A percentile compares a stretch with the other conserved stretches of the same genome.
Evolutionary conservation across 2,329 filamentous ascomycete genomes (phyloP).

Genomic region (Pseudogymnoascus sp.): DNA sequence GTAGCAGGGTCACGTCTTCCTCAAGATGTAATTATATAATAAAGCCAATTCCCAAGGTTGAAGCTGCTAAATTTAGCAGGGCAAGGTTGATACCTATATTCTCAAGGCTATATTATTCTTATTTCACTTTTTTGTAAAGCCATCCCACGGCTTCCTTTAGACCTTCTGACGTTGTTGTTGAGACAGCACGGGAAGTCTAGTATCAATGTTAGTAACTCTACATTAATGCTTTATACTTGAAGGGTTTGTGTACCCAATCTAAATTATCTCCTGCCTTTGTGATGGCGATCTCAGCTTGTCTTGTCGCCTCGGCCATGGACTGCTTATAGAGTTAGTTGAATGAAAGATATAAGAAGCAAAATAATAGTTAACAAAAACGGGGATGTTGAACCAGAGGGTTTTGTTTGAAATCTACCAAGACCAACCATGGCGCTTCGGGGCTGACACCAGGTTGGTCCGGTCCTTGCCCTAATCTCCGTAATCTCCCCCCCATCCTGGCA

Average conservation of each 20-base stretch:
- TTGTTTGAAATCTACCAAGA: background rate
- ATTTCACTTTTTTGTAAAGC: background rate
- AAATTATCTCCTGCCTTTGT: background rate
- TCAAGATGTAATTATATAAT: no score
- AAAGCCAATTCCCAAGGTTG: no score
- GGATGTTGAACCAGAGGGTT: background rate
- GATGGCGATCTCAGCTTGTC: background rate
- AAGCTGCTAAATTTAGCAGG: no score
- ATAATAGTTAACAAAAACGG: background rate
- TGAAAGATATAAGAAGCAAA: background rate
- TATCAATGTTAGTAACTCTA: background rate
- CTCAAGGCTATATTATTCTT: background rate
- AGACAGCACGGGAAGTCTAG: background rate
- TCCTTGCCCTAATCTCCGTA: no score
- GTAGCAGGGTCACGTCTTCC: no score
- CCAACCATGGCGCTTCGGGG: background rate
- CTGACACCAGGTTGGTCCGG: background rate
- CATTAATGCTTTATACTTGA: background rate
- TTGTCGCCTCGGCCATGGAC: background rate
- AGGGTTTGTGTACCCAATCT: background rate
- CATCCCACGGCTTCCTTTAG: background rate
- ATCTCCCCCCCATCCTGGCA: background rate
- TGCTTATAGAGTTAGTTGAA: background rate
- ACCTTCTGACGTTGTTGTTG: background rate
- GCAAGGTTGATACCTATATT: background rate